Base-by-base conservation (phyloP, 208 protist species). In the Trypanosoma caninum region DNA sequence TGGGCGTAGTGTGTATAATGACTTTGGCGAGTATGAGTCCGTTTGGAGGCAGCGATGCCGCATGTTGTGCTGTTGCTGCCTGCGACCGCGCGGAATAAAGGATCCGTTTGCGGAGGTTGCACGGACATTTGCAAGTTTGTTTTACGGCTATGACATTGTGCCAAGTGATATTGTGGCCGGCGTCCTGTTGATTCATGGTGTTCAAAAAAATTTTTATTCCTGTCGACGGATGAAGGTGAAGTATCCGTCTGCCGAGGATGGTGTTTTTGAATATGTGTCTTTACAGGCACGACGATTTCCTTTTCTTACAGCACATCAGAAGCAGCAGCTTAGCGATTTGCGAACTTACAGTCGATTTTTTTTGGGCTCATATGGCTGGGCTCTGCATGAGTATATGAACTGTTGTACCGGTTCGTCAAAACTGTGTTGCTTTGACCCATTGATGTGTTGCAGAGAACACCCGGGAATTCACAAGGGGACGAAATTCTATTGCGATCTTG, bases 91-190 rank as follows among this genome's bases (percentile, higher is more conserved):
- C 11, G 40, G 65, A 13, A 46, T 70, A 0, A 77, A 90, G 42
- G 74, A 82, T 13, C 74, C 77, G 27, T 91, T 82, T 77, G 22
- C 37, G 38, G 72, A 77, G 54, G 74, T 87, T 1, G 83, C 89
- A 4, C 64, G 66, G 41, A 78, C 82, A 1, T 60, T 95, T n/a
- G 85, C 89, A 10, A 40, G 59, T 3, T 76, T 79, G 14, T 96
- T 96, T 60, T 72, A 78, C n/a, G 82, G 64, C 18, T 91, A 89
- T 66, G 84, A 92, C 67, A 70, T 96, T 46, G 89, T 93, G 11
- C 83, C 82, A 31, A 89, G 80, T 59, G 89, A 96, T 62, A 76
- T 96, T 20, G 82, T 73, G 10, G 86, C 89, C 0, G 89, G 89
- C 16, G 68, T 89, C 42, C 68, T 95, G n/a, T 70, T 95, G n/a